Conservation (phyloP, 345 rosid species). For the Murraya koenigii region DNA sequence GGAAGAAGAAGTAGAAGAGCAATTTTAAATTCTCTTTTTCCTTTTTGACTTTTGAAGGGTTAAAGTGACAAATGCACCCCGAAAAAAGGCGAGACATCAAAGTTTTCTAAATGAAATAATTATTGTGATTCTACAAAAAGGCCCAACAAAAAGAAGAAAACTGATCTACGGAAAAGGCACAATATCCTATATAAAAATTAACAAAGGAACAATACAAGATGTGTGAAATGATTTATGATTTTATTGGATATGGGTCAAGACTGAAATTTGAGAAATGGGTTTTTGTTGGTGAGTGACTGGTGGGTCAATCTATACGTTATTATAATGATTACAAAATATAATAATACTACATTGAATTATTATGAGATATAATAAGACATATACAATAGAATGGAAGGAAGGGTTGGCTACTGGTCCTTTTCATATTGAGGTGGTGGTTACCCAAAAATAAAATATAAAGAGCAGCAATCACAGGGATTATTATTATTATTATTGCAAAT, state of each 20-base stretch:
- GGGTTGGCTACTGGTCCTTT: constrained; percentile 37
- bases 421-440: constrained; percentile 29
- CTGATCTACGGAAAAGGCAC: neutral
- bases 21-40: neutral
- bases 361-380: constrained; percentile 8
- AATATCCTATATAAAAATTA: neutral
- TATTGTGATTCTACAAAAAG: constrained; percentile 21
- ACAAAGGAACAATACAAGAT: neutral
- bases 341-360: neutral
- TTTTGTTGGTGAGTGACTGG: constrained; percentile 35
- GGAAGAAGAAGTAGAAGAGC: neutral
- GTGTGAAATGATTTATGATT: constrained; percentile 14
- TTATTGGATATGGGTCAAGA: constrained; percentile 9
- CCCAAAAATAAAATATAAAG: constrained; percentile 19
- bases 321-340: constrained; percentile 11
- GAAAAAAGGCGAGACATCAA: constrained; percentile 11
- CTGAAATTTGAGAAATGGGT: constrained; percentile 15
- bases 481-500: neutral
- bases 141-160: neutral
- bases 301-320: constrained; percentile 17
- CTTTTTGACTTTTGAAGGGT: constrained; percentile 20
- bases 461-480: constrained; percentile 27
- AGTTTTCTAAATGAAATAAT: constrained; percentile 7
- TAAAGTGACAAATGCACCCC: constrained; percentile 14
- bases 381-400: constrained; percentile 25